These are phyloP conservation scores for Skeletonema marinoi DNA, from an alignment of 108 stramenopile species.

Conservation along the genomic window DNA sequence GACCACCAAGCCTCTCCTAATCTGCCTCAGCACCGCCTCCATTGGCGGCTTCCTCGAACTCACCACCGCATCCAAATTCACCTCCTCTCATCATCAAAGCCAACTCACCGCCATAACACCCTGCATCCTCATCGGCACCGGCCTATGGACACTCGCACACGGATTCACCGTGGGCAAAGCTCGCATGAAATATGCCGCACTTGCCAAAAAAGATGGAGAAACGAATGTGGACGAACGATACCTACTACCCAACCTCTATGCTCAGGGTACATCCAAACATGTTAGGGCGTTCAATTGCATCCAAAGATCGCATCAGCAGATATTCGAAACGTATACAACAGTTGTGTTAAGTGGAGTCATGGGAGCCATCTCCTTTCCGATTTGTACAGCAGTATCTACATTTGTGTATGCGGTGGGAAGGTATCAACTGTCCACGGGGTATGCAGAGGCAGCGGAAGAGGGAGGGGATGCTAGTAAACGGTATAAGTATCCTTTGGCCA, in stretches of 20 bases:
- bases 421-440: constrained; percentile 37
- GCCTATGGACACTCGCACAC: constrained; percentile 52
- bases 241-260: constrained; percentile 51
- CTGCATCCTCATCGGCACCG: constrained; percentile 47
- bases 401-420: constrained; percentile 41
- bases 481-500: constrained; percentile 35
- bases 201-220: constrained; percentile 70
- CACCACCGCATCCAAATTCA: not conserved
- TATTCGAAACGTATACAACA: constrained; percentile 58
- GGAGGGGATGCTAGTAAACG: constrained; percentile 27
- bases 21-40: constrained; percentile 5
- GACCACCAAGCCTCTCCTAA: not conserved
- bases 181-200: constrained; percentile 52
- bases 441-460: constrained; percentile 28
- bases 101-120: constrained; percentile 46
- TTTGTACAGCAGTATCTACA: constrained; percentile 28
- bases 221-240: constrained; percentile 2
- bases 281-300: constrained; percentile 64
- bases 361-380: constrained; percentile 39
- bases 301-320: constrained; percentile 69
- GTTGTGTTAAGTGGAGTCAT: constrained; percentile 23
- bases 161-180: constrained; percentile 60
- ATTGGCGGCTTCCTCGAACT: constrained; percentile 23
- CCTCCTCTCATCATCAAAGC: not conserved
- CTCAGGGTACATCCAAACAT: constrained; percentile 58